Evolutionary conservation across 1,284 basidiomycete genomes (phyloP), one percentile per base, ranked within the genome.

Genomic region (Ustilago loliicola): DNA sequence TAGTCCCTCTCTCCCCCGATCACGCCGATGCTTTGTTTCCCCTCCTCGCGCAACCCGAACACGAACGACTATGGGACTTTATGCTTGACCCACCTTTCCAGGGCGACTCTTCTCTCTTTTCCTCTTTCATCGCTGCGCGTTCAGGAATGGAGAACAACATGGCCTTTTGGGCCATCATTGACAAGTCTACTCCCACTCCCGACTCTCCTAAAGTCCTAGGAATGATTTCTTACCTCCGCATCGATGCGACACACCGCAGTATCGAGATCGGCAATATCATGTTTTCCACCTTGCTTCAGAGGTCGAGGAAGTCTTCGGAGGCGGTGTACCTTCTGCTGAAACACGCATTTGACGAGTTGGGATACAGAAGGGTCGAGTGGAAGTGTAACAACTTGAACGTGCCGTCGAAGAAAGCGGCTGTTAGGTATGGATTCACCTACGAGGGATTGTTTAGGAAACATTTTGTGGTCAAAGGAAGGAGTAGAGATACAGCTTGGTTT

Each of bases 401-500:
- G 5, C 72, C 70, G 3, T 79, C 76, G 9, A 80, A 80, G 29
- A 52, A 63, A 15, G 81, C 81, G 3, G 81, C 81, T 13, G 34
- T 61, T 2, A 67, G 81, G 13, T 76, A 73, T 32, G 81, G 81
- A 0, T 82, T 79, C 50, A 72, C 61, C 0, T 80, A 61, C 58
- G 81, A 83, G 61, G 81, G 81, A 0, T 4, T 74, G 17, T 82
- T 82, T 29, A 51, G 69, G 10, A 77, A 82, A 38, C 72, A 76
- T 55, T 61, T 61, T 17, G 65, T 83, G 27, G 23, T 79, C 29
- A 80, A 80, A 64, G 79, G 71, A 0, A 65, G 73, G 23, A 79
- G 60, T 53, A 68, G 81, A 27, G 81, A 83, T 56, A 82, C 81
- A 0, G 65, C 72, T 25, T 81, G 80, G 78, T 81, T 82, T 51